These are phyloP conservation scores for Vairimorpha ceranae DNA, from an alignment of 371 early-diverging fungal species.

Conservation along the genomic window DNA sequence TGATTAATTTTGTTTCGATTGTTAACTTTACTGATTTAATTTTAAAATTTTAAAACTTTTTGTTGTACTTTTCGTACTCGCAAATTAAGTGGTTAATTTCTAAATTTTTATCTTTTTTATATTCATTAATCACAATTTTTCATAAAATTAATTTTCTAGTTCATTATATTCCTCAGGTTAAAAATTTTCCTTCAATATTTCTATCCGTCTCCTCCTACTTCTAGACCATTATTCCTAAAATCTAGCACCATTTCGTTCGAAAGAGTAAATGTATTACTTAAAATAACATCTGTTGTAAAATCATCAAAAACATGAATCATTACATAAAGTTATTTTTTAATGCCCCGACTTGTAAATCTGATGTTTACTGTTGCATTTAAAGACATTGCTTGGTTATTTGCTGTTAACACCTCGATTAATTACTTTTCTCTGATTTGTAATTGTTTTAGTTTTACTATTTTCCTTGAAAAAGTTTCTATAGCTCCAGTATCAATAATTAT, in stretches of 20 bases:
- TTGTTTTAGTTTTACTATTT: neutral
- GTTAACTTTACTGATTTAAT: neutral
- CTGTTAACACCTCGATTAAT: neutral
- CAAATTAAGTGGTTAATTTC: neutral
- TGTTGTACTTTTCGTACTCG: neutral
- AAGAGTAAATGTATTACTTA: constrained; percentile 6
- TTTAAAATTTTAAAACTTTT: neutral
- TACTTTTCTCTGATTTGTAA: neutral
- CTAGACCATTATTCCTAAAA: neutral
- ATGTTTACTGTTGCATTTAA: neutral
- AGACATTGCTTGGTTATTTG: neutral
- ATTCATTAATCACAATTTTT: neutral
- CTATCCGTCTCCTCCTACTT: neutral
- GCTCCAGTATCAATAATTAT: neutral
- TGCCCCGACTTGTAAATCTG: neutral
- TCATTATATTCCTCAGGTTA: neutral
- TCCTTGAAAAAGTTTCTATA: neutral
- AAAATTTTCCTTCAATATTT: neutral
- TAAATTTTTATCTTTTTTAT: neutral
- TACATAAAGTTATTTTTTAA: neutral
- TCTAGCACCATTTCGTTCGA: neutral
- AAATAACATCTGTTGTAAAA: neutral
- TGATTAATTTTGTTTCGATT: neutral
- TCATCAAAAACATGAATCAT: neutral
- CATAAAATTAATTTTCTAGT: constrained; percentile 1